These are phyloP conservation scores for Gastrolobium villosum DNA, from an alignment of 306 rosid species.

Conservation along the genomic window DNA sequence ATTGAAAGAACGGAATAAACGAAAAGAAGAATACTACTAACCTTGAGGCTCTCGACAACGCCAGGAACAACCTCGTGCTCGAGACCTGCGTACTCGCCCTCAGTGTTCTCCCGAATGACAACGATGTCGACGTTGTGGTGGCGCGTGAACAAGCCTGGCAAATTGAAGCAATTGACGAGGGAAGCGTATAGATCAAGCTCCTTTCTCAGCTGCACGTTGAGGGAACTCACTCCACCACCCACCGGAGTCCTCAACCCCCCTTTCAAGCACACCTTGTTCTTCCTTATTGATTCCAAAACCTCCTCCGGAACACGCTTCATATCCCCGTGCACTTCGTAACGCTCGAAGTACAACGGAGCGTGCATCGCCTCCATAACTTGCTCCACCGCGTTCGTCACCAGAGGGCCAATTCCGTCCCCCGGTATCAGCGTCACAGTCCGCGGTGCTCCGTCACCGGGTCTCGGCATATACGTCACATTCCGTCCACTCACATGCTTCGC, in stretches of 20 bases:
- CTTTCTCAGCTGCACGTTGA: no score
- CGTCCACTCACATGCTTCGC: slow-evolving; percentile 50
- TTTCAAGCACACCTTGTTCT: slow-evolving; percentile 40
- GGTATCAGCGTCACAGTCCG: slow-evolving; percentile 48
- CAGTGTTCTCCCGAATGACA: slow-evolving; percentile 48
- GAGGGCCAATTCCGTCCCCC: slow-evolving; percentile 49
- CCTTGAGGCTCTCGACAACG: slow-evolving; percentile 57
- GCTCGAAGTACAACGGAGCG: slow-evolving; percentile 48
- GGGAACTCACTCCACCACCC: no score
- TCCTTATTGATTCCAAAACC: slow-evolving; percentile 47
- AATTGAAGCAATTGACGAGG: slow-evolving; percentile 68
- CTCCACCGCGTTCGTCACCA: slow-evolving; percentile 52
- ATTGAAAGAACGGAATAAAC: neutral
- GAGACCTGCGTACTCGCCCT: slow-evolving; percentile 49
- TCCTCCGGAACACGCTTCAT: slow-evolving; percentile 51
- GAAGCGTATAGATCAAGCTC: no score
- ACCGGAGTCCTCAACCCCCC: no score
- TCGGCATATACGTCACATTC: slow-evolving; percentile 70
- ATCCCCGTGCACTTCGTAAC: slow-evolving; percentile 50
- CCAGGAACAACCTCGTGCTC: slow-evolving; percentile 56
- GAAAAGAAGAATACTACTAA: neutral
- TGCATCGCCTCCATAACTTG: slow-evolving; percentile 58
- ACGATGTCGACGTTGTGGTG: slow-evolving; percentile 52
- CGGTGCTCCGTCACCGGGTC: slow-evolving; percentile 56
- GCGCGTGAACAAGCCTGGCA: slow-evolving; percentile 58